Percentiles rank a stretch among this genome's conserved stretches.
Evolutionary conservation across 2,329 filamentous ascomycete genomes (phyloP).

Genomic region (Curvularia spicifera): DNA sequence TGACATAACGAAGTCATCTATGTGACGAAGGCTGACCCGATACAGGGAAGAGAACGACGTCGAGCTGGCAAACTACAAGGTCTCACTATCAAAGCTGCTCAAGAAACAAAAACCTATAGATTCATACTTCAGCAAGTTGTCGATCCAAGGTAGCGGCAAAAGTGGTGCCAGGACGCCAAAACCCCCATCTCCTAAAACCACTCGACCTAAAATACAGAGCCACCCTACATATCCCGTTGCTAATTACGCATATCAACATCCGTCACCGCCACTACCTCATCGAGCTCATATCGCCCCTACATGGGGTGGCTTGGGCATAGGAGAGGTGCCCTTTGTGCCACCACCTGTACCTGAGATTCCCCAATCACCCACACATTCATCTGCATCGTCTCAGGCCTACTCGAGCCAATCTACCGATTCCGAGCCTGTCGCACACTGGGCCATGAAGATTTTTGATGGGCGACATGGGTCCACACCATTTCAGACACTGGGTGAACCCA

Average conservation of each 20-base stretch:
- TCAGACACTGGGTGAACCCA: slow-evolving; percentile 39
- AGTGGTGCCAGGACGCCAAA: slow-evolving; percentile 37
- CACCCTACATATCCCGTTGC: slow-evolving; percentile 37
- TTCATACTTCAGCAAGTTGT: slow-evolving; percentile 42
- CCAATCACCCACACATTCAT: slow-evolving; percentile 53
- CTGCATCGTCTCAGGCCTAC: slow-evolving; percentile 51
- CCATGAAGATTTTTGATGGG: slow-evolving; percentile 53
- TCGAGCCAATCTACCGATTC: slow-evolving; percentile 47
- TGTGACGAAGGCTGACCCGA: slow-evolving; percentile 20
- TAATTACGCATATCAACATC: slow-evolving; percentile 21
- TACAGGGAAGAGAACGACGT: slow-evolving; percentile 38
- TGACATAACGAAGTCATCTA: neutral
- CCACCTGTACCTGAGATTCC: slow-evolving; percentile 49
- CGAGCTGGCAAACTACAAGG: slow-evolving; percentile 39
- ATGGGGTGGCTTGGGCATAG: slow-evolving; percentile 24
- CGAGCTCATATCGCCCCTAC: slow-evolving; percentile 27
- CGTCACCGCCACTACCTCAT: slow-evolving; percentile 21
- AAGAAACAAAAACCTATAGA: slow-evolving; percentile 46
- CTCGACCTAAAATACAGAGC: slow-evolving; percentile 39
- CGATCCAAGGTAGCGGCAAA: slow-evolving; percentile 29
- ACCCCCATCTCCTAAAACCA: slow-evolving; percentile 32
- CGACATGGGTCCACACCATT: slow-evolving; percentile 49
- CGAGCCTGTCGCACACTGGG: slow-evolving; percentile 51
- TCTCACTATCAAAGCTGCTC: slow-evolving; percentile 40
- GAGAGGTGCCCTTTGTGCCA: slow-evolving; percentile 44